phyloP scores from a whole-genome alignment of 306 rosid genomes.

The Acacia melanoxylon region DNA sequence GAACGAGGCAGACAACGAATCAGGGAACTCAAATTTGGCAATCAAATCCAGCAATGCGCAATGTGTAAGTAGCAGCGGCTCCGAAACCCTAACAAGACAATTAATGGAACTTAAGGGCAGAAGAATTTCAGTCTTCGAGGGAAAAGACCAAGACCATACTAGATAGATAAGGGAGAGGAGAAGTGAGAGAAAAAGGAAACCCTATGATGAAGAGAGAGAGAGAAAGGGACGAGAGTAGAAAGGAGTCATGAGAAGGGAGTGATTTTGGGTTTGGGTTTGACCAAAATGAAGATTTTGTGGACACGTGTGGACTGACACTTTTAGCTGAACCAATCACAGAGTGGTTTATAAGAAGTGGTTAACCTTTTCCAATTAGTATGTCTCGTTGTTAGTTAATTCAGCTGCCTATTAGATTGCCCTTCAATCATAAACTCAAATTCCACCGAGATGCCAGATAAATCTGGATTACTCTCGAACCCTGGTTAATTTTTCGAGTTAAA shows the following conservation, averaged over 20 bases:
- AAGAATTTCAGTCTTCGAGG: neutral
- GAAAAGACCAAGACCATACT: neutral
- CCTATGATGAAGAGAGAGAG: conserved; percentile 1
- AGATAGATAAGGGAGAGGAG: neutral
- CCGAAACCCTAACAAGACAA: conserved; percentile 35
- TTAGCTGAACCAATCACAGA: neutral
- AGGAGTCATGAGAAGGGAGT: conserved; percentile 24
- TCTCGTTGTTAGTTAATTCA: neutral
- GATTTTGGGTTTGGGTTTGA: conserved; percentile 10
- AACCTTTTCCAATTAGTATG: neutral
- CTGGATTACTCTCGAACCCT: too few relatives aligned
- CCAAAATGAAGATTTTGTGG: conserved; percentile 4
- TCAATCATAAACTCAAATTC: neutral
- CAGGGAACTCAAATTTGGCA: neutral
- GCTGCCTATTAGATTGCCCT: neutral
- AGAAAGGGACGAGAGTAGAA: neutral
- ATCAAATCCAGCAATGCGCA: conserved; percentile 25
- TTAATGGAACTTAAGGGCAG: conserved; percentile 19
- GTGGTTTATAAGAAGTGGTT: neutral
- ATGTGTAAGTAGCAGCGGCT: conserved; percentile 15
- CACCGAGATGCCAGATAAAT: neutral
- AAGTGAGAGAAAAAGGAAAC: neutral
- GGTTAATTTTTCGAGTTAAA: too few relatives aligned
- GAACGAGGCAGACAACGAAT: conserved; percentile 12
- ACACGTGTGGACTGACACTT: conserved; percentile 22